Percentiles rank a stretch among this genome's conserved stretches.
These are phyloP conservation scores for Hypoxylon subgilvum DNA, from an alignment of 495 filamentous ascomycete species.

Conservation along the genomic window DNA sequence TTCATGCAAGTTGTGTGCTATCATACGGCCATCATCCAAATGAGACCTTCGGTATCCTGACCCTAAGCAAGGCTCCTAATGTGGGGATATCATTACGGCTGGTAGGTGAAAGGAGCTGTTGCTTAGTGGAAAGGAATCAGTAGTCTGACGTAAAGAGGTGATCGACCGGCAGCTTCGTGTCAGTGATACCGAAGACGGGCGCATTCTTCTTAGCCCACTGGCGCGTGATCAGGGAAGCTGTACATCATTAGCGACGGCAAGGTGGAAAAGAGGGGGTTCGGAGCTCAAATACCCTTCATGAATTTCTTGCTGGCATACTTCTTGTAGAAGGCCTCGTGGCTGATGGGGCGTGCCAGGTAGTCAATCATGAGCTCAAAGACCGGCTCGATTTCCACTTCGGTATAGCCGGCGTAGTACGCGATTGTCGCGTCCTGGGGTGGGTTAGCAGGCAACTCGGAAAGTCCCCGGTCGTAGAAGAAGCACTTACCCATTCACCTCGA, in stretches of 20 bases:
- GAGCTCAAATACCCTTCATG: slow-evolving; percentile 76
- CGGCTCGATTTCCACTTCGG: slow-evolving; percentile 88
- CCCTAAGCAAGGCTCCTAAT: slow-evolving; percentile 24
- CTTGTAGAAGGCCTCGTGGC: slow-evolving; percentile 97
- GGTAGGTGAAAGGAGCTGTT: slow-evolving; percentile 1
- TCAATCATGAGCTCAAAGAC: slow-evolving; percentile 94
- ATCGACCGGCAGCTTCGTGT: slow-evolving; percentile 49
- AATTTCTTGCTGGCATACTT: slow-evolving; percentile 99
- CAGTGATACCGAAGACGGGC: slow-evolving; percentile 50
- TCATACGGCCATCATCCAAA: slow-evolving; percentile 44
- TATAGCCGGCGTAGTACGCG: slow-evolving; percentile 92
- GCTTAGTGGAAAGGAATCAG: slow-evolving; percentile 1
- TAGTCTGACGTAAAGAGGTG: slow-evolving; percentile 42
- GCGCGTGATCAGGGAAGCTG: slow-evolving; percentile 89
- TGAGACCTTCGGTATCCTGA: slow-evolving; percentile 38
- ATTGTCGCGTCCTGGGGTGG: slow-evolving; percentile 75
- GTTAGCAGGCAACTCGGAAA: slow-evolving; percentile 33
- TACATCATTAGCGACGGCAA: slow-evolving; percentile 23
- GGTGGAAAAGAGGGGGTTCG: background rate
- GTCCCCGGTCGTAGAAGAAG: background rate
- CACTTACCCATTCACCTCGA: slow-evolving; percentile 87
- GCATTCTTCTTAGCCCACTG: slow-evolving; percentile 87
- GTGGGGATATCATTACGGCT: slow-evolving; percentile 32
- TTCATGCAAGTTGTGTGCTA: slow-evolving; percentile 34
- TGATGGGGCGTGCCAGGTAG: slow-evolving; percentile 85